Percentiles rank a stretch among this genome's conserved stretches.
phyloP scores from a whole-genome alignment of 306 rosid genomes.

The Quercus parvula region DNA sequence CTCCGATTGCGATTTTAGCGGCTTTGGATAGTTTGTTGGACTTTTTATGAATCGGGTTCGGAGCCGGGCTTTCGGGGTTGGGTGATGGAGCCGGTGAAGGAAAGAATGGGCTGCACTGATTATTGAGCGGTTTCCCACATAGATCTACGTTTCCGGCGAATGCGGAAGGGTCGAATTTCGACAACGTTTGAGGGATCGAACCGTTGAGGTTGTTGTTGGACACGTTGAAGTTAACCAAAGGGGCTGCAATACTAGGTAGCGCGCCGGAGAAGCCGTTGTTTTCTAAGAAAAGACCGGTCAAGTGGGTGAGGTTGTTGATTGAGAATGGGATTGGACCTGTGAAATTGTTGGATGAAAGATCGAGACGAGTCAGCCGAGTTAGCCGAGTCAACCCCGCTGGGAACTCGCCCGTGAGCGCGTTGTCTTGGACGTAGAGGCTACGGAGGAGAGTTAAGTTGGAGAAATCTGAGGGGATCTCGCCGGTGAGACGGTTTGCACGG shows the following conservation, averaged over 20 bases:
- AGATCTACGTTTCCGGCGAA: conserved; percentile 74
- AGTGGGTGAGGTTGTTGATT: conserved; percentile 61
- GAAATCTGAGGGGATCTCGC: conserved; percentile 77
- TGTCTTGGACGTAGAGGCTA: conserved; percentile 64
- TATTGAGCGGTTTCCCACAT: conserved; percentile 66
- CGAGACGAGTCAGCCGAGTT: conserved; percentile 64
- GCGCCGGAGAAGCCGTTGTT: conserved; percentile 65
- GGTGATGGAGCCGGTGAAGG: conserved; percentile 83
- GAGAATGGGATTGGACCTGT: conserved; percentile 71
- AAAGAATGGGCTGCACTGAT: conserved; percentile 62
- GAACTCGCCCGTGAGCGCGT: conserved; percentile 57
- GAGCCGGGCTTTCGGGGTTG: conserved; percentile 9
- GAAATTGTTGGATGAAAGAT: conserved; percentile 74
- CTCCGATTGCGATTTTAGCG: conserved; percentile 68
- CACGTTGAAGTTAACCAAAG: conserved; percentile 42
- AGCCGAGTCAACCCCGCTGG: conserved; percentile 46
- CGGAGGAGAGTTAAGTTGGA: conserved; percentile 61
- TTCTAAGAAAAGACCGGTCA: conserved; percentile 62
- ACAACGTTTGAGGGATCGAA: conserved; percentile 61
- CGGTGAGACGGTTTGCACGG: conserved; percentile 69
- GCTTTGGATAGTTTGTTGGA: conserved; percentile 72
- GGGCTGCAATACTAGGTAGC: conserved; percentile 44
- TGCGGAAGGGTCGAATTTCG: conserved; percentile 43
- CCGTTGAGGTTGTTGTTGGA: conserved; percentile 79
- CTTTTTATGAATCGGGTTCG: conserved; percentile 20